Conservation (phyloP, 1,139 yeast genomes). For the Candida sp. region DNA sequence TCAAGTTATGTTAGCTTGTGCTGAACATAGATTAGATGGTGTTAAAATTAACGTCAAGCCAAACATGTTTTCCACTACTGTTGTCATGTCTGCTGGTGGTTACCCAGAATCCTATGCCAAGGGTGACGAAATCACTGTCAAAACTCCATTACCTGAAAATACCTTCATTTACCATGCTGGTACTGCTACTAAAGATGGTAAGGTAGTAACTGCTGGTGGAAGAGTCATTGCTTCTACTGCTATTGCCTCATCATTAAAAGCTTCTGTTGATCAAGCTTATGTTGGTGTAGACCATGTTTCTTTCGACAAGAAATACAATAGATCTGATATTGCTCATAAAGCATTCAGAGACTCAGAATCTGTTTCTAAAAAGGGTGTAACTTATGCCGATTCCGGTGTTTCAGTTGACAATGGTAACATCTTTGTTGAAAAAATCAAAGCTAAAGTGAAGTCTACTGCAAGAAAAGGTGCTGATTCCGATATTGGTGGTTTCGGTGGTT, state of each 20-base stretch:
- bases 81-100: slow-evolving; percentile 96
- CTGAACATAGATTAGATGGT: slow-evolving; percentile 91
- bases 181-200: slow-evolving; percentile 56
- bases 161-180: slow-evolving; percentile 95
- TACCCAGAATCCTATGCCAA: slow-evolving; percentile 86
- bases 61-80: slow-evolving; percentile 77
- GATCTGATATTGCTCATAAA: slow-evolving; percentile 94
- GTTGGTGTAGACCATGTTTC: slow-evolving; percentile 74
- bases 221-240: slow-evolving; percentile 97
- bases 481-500: slow-evolving; percentile 98
- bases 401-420: slow-evolving; percentile 94
- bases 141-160: slow-evolving; percentile 44
- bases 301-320: slow-evolving; percentile 74
- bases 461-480: slow-evolving; percentile 98
- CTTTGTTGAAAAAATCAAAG: slow-evolving; percentile 87
- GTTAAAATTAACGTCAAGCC: slow-evolving; percentile 62
- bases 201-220: slow-evolving; percentile 87
- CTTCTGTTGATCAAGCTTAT: slow-evolving; percentile 85
- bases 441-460: slow-evolving; percentile 88
- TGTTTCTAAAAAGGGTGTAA: slow-evolving; percentile 41
- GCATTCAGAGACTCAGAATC: slow-evolving; percentile 66
- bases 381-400: slow-evolving; percentile 95
- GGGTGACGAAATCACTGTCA: slow-evolving; percentile 78
- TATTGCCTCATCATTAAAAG: slow-evolving; percentile 67
- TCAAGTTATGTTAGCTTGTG: slow-evolving; percentile 88